A percentile compares a stretch with the other conserved stretches of the same genome.
Conservation (phyloP, 345 rosid species). For the Mangifera indica region DNA sequence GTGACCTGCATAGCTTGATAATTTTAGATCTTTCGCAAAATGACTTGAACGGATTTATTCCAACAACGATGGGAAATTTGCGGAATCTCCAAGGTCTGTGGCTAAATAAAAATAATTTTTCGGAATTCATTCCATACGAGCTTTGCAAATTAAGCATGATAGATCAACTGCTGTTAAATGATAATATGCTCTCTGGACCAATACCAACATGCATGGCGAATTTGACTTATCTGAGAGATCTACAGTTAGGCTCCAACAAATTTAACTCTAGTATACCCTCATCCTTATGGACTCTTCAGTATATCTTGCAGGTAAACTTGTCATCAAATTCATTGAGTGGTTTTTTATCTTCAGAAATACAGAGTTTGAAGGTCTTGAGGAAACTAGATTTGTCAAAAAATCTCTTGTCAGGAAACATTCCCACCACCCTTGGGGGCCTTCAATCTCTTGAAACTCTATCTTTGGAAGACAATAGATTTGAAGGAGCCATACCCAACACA, state of each 20-base stretch:
- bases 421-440: neutral
- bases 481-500: slow-evolving; percentile 3
- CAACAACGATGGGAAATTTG: slow-evolving; percentile 11
- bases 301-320: too few species aligned
- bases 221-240: neutral
- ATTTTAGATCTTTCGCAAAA: neutral
- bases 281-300: too few species aligned
- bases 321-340: too few species aligned
- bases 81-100: slow-evolving; percentile 4
- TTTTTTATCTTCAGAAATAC: too few species aligned
- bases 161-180: neutral
- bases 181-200: neutral
- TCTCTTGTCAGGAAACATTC: slow-evolving; percentile 11
- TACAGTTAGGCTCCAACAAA: neutral
- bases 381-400: too few species aligned
- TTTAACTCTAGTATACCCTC: too few species aligned
- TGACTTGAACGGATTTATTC: slow-evolving; percentile 18
- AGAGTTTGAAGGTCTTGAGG: too few species aligned
- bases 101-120: neutral
- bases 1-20: slow-evolving; percentile 1
- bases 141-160: neutral
- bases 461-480: slow-evolving; percentile 1
- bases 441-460: too few species aligned
- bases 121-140: slow-evolving; percentile 9
- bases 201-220: neutral